Evolutionary conservation across 768 basidiomycete genomes (phyloP).

Genomic region (Psilocybe azurescens): DNA sequence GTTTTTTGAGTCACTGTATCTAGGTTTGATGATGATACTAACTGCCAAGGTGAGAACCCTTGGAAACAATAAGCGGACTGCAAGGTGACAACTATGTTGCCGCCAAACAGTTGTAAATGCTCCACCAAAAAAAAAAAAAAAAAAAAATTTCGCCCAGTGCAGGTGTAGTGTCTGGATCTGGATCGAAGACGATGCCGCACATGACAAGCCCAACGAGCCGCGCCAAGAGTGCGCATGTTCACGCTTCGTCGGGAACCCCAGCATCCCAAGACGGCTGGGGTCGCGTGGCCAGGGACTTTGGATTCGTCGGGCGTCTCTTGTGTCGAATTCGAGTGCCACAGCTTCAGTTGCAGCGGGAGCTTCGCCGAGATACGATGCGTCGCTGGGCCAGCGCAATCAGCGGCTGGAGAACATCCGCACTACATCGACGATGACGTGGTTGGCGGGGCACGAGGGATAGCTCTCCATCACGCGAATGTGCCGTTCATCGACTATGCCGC

Average conservation of each 20-base stretch:
- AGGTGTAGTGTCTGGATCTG: neutral
- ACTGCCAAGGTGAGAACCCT: too few species aligned
- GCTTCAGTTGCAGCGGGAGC: neutral
- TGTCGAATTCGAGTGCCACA: slow-evolving; percentile 7
- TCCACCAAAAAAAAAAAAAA: too few species aligned
- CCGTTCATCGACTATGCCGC: slow-evolving; percentile 37
- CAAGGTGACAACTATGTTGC: too few species aligned
- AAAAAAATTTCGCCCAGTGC: too few species aligned
- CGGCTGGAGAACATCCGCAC: slow-evolving; percentile 37
- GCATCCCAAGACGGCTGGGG: too few species aligned
- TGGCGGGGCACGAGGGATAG: slow-evolving; percentile 37
- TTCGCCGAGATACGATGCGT: too few species aligned
- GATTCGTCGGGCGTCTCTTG: slow-evolving; percentile 24
- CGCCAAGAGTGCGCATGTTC: neutral
- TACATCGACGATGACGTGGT: neutral
- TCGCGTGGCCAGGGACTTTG: slow-evolving; percentile 9
- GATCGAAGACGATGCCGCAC: slow-evolving; percentile 3
- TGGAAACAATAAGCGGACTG: too few species aligned
- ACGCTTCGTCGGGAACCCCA: too few species aligned
- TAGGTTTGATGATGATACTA: too few species aligned
- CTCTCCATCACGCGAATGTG: slow-evolving; percentile 51
- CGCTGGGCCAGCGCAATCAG: slow-evolving; percentile 28
- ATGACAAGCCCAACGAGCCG: slow-evolving; percentile 10
- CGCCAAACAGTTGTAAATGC: too few species aligned
- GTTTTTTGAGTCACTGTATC: too few species aligned